Evolutionary conservation across 1,139 yeast genomes (phyloP), one percentile per base, ranked within the genome.

Genomic region (Spencermartinsiella ligniputridi): DNA sequence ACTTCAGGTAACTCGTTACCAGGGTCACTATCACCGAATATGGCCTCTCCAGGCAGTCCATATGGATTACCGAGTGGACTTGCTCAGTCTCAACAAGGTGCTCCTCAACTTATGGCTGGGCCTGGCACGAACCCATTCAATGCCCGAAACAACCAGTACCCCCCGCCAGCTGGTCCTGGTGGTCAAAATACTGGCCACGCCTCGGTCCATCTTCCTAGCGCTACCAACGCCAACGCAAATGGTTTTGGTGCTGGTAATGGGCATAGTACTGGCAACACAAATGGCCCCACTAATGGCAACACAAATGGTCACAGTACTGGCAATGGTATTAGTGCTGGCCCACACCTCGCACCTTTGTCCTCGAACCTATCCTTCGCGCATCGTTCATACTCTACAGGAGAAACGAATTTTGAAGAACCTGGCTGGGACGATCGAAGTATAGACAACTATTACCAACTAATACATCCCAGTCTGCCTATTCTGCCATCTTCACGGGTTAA

Each of bases 381-480:
- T 35, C 47, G 12, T 42, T 44, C 19, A 33, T 44, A 34, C 32
- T 5, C 33, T n/a, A 19, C 34, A n/a, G 25, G 20, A 15, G 36
- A 33, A n/a, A 6, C 39, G 41, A 16, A 11, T 16, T 16, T 16
- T n/a, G 36, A 33, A 16, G 40, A 37, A 25, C 52, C 58, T 13
- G 57, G 55, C 18, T 61, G 66, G 62, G 62, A 63, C 46, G 68
- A 67, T 35, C 53, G 58, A 15, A 58, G 54, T 35, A 57, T 69
- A 35, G 70, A 65, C 50, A 51, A 57, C 22, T 69, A 69, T 49
- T 69, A 68, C 51, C 60, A 61, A 46, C 54, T 57, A 33, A 59
- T 68, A 42, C 73, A 69, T 47, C 69, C 70, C 6, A 54, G 64
- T n/a, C 54, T 69, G 43, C 74, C 74, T 3, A 48, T 69, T 20